Percentiles rank a stretch among this genome's conserved stretches.
Conservation (phyloP, 306 rosid genomes). For the Lotus japonicus region DNA sequence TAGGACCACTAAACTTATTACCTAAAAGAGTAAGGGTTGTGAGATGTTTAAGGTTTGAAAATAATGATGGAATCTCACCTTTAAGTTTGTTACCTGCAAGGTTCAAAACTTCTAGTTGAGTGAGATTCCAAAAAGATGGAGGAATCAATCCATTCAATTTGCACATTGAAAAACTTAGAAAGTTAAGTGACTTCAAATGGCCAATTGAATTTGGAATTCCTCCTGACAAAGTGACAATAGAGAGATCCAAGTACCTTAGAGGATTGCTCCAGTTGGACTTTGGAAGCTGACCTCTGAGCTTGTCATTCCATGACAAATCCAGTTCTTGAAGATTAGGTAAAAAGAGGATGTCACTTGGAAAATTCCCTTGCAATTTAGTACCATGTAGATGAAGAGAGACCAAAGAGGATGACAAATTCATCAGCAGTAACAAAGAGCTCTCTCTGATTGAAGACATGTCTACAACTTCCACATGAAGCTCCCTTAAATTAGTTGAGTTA, state of each 20-base stretch:
- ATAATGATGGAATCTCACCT: not conserved
- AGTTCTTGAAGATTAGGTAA: not conserved
- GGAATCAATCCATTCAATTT: not conserved
- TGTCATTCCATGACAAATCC: accelerated
- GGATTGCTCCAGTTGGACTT: not conserved
- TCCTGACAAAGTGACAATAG: not conserved
- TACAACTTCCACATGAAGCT: not conserved
- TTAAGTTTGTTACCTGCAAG: not conserved
- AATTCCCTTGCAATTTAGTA: not conserved
- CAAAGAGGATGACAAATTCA: constrained; percentile 12
- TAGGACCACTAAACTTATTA: too few species aligned
- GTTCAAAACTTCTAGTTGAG: not conserved
- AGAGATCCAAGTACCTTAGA: not conserved
- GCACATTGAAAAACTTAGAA: accelerated
- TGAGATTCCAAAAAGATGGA: not conserved
- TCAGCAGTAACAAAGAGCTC: not conserved
- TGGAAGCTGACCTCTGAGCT: not conserved
- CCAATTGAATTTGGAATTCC: not conserved
- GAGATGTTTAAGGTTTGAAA: not conserved
- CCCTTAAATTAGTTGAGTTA: not conserved
- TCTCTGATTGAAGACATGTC: not conserved
- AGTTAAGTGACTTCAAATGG: not conserved
- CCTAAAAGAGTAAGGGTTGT: too few species aligned
- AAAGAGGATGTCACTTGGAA: not conserved
- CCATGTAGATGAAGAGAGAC: not conserved